Percentiles rank a stretch among this genome's conserved stretches.
phyloP scores from a whole-genome alignment of 805 yeast genomes.

The Torulaspora gathmanii region DNA sequence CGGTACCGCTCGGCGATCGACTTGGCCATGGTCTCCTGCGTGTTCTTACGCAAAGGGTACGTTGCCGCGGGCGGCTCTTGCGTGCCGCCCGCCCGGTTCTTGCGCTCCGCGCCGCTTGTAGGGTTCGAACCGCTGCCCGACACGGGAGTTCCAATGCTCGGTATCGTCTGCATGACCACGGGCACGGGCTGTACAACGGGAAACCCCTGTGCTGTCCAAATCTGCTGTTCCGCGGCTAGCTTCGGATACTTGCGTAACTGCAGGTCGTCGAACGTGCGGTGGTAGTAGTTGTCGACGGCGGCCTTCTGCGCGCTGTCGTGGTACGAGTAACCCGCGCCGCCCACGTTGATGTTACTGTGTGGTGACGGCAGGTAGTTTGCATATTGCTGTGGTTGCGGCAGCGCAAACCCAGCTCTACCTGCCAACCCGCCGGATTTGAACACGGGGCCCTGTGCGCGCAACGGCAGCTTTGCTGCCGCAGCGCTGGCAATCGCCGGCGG shows the following conservation, averaged over 20 bases:
- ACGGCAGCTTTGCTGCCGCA: too few relatives aligned
- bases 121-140: neutral
- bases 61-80: neutral
- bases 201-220: neutral
- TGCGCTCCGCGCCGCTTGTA: neutral
- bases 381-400: constrained; percentile 3
- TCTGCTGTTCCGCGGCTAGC: neutral
- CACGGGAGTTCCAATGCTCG: neutral
- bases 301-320: constrained; percentile 15
- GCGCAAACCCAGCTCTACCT: neutral
- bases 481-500: too few relatives aligned
- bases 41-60: constrained; percentile 14
- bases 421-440: too few relatives aligned
- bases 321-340: constrained; percentile 4
- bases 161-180: neutral
- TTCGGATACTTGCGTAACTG: constrained; percentile 1
- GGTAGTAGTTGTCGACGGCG: constrained; percentile 10
- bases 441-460: too few relatives aligned
- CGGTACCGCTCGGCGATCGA: constrained; percentile 30
- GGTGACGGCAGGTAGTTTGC: constrained; percentile 11
- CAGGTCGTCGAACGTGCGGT: constrained; percentile 6
- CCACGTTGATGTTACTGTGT: constrained; percentile 2
- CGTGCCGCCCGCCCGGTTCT: neutral
- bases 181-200: neutral
- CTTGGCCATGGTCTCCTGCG: constrained; percentile 33